Evolutionary conservation across 805 yeast species (phyloP), one percentile per base, ranked within the genome.

Genomic region (Wickerhamomyces kurtzmanii): DNA sequence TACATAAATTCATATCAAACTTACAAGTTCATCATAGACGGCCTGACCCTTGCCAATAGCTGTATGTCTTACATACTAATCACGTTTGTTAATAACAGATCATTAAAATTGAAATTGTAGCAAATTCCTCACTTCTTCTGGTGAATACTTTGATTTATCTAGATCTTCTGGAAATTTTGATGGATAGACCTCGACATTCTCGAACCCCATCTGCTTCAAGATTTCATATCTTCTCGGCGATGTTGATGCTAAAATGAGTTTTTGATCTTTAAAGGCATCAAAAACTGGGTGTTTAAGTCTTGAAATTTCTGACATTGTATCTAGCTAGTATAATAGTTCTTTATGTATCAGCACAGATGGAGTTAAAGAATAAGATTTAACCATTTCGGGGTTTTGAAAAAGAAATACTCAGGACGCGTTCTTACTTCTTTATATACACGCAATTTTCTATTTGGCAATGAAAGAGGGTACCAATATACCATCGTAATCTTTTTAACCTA

Each of bases 151-250:
- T 2, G 47, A 34, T 43, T 86, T 85, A 32, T 69, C 59, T 22
- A 91, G 57, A 48, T 87, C 62, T 49, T 89, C 98, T 29, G 72
- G 79, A 45, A 85, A 89, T 8, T 69, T 57, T 1, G 96, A 81
- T 12, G 75, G 71, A 10, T 68, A 50, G 0, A 80, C 57, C 15
- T 51, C 53, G 9, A 64, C 41, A 7, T 68, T 46, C 0, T 47
- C 27, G 20, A 80, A 51, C 1, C 77, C 77, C 48, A 80, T 49
- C 39, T 78, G 72, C 5, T 51, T 44, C 17, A 91, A 43, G n/a
- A 91, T 78, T 31, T 82, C 83, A 30, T 59, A 53, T 32, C 98
- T 58, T 34, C 96, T 63, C 3, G 93, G 89, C 0, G 96, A 87
- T 1, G 81, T 68, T 3, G 95, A 84, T 0, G 94, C 96, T 6